Conservation (phyloP, 371 early-diverging fungal species). For the Mortierella sp. region DNA sequence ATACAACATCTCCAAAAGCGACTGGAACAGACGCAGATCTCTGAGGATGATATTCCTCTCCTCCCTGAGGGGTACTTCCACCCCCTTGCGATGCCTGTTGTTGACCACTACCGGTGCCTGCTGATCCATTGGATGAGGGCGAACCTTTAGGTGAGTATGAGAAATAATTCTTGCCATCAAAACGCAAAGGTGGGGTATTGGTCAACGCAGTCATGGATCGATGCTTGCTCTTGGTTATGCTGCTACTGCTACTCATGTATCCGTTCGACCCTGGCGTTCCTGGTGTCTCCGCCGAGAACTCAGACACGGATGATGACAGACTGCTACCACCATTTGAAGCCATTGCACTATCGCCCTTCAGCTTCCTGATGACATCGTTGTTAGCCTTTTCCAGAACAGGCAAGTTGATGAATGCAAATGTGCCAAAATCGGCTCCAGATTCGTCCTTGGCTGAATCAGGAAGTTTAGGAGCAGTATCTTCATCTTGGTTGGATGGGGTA, state of each 20-base stretch:
- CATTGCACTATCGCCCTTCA: slow-evolving; percentile 60
- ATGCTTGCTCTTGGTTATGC: slow-evolving; percentile 46
- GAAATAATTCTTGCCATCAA: slow-evolving; percentile 55
- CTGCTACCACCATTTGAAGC: slow-evolving; percentile 46
- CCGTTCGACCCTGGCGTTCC: slow-evolving; percentile 37
- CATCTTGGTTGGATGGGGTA: slow-evolving; percentile 8
- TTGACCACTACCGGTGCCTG: slow-evolving; percentile 23
- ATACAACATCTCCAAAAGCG: slow-evolving; percentile 41
- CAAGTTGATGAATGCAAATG: slow-evolving; percentile 92
- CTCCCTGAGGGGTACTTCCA: slow-evolving; percentile 30
- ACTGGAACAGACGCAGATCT: slow-evolving; percentile 55
- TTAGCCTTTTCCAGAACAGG: slow-evolving; percentile 92
- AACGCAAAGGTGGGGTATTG: slow-evolving; percentile 47
- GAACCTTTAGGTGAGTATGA: slow-evolving; percentile 52
- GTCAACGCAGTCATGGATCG: slow-evolving; percentile 48
- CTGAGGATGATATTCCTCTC: slow-evolving; percentile 41
- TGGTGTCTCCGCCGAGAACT: slow-evolving; percentile 44
- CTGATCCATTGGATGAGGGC: slow-evolving; percentile 41
- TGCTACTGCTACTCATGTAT: slow-evolving; percentile 15
- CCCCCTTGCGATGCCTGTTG: slow-evolving; percentile 13
- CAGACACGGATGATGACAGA: slow-evolving; percentile 41
- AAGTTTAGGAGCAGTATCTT: slow-evolving; percentile 1
- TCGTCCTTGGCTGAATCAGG: slow-evolving; percentile 38
- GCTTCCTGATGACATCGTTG: slow-evolving; percentile 80
- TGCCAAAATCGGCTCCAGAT: slow-evolving; percentile 84